Percentiles rank a stretch among this genome's conserved stretches.
Evolutionary conservation across 202 grass and related monocot genomes (phyloP).

Genomic region (Hordeum pubiflorum): DNA sequence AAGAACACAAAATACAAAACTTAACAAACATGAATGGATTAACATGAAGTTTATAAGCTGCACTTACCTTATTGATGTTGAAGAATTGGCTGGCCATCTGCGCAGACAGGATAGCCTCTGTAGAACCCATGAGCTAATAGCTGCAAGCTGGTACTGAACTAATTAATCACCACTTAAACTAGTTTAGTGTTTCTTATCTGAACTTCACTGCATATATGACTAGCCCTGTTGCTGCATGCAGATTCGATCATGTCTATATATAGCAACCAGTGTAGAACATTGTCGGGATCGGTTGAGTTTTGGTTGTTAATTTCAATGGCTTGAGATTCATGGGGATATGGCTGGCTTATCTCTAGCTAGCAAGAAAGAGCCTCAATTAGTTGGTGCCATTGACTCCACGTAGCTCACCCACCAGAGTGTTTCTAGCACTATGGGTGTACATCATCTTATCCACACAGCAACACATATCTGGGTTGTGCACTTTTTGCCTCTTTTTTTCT

Average conservation of each 20-base stretch:
- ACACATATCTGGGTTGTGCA: not conserved
- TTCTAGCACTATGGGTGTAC: not conserved
- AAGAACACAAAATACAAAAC: not conserved
- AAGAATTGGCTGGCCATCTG: not conserved
- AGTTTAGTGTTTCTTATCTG: not conserved
- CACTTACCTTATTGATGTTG: not conserved
- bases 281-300: not conserved
- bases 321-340: constrained; percentile 10
- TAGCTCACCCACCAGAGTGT: not conserved
- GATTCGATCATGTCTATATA: not conserved
- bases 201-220: not conserved
- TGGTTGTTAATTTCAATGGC: not conserved
- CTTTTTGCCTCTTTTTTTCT: not conserved
- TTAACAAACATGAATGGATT: not conserved
- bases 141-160: not conserved
- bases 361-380: not conserved
- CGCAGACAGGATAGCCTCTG: not conserved
- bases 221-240: not conserved
- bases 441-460: not conserved
- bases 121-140: constrained; percentile 3
- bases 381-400: not conserved
- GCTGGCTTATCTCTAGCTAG: not conserved
- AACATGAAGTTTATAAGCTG: not conserved
- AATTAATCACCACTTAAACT: not conserved
- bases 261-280: not conserved